phyloP scores from a whole-genome alignment of 805 yeast species.

The Alloascoidea hylecoeti region DNA sequence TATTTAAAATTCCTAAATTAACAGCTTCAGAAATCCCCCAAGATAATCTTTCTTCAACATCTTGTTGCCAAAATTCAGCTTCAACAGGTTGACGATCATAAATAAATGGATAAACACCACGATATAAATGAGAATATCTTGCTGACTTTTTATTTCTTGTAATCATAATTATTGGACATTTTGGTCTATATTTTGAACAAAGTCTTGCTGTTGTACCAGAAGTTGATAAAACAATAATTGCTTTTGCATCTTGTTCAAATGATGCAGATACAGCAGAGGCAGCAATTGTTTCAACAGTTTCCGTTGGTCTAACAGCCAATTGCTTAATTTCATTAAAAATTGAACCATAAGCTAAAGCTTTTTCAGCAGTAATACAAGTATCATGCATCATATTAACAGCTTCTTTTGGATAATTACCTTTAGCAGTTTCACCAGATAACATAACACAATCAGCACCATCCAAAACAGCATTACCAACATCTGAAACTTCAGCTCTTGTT shows the following conservation, averaged over 20 bases:
- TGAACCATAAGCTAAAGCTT: slow-evolving; percentile 81
- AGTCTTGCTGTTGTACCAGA: slow-evolving; percentile 93
- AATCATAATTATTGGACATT: slow-evolving; percentile 94
- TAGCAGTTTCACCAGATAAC: slow-evolving; percentile 99
- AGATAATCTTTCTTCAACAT: slow-evolving; percentile 88
- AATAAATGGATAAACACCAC: slow-evolving; percentile 97
- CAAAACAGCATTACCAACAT: slow-evolving; percentile 97
- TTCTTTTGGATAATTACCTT: slow-evolving; percentile 96
- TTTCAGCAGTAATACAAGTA: slow-evolving; percentile 92
- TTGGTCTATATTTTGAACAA: slow-evolving; percentile 94
- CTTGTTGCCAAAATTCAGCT: slow-evolving; percentile 82
- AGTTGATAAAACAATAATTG: slow-evolving; percentile 91
- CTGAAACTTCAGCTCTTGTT: slow-evolving; percentile 98
- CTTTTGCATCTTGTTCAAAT: slow-evolving; percentile 93
- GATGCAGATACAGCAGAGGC: slow-evolving; percentile 94
- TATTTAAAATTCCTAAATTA: slow-evolving; percentile 68
- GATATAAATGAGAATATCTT: slow-evolving; percentile 88
- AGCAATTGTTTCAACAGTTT: slow-evolving; percentile 93
- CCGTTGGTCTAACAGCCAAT: slow-evolving; percentile 77
- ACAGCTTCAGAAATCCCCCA: slow-evolving; percentile 87
- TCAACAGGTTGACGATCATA: slow-evolving; percentile 42
- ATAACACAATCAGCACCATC: slow-evolving; percentile 99
- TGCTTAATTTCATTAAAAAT: slow-evolving; percentile 80
- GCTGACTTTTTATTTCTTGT: slow-evolving; percentile 92
- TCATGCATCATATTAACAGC: slow-evolving; percentile 99